Base-by-base conservation (phyloP, 1,139 yeast species). In the Pichia sp. region DNA sequence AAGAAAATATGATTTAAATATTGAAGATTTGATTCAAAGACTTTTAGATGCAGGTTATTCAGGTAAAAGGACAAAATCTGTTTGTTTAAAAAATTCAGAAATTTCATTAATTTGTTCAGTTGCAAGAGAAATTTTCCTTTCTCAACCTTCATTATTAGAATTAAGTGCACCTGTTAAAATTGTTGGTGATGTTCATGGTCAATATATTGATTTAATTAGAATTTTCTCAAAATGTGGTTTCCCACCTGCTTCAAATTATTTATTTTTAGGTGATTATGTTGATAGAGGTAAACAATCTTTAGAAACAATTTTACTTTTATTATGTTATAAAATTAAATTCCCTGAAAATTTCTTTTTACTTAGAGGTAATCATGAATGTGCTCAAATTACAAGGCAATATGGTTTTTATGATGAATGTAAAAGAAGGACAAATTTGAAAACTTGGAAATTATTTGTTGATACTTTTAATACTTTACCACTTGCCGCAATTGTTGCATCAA, bases 321-420 rank as follows among this genome's bases (percentile, higher is more conserved):
- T 92, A 47, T 87, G 96, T 65, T 92, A 87, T 67, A 92, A 92
- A 65, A 90, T 92, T 66, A 90, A 90, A 62, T 90, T 89, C 61
- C 97, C 97, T 0, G 97, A 92, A 60, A 92, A 92, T 68, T 92
- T 92, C 64, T 92, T 92, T 65, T 64, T 92, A 35, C 71, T 92
- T 45, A 73, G 98, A 56, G 97, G 98, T 20, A 92, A 92, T 65
- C 98, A 92, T 66, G 97, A 92, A 68, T 87, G 96, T 67, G 97
- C 97, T 25, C 87, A 85, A 60, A 95, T 92, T 41, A 92, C 97
- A 3, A 74, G 95, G 54, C 96, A 92, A 28, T 92, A 92, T 62
- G 97, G 98, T 5, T 92, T 92, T 61, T 92, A 87, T 63, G 97
- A 92, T 67, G 98, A 92, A 65, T 92, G 97, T 69, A 92, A 92